Base-by-base conservation (phyloP, 139 green algal genomes). In the Chara braunii region DNA sequence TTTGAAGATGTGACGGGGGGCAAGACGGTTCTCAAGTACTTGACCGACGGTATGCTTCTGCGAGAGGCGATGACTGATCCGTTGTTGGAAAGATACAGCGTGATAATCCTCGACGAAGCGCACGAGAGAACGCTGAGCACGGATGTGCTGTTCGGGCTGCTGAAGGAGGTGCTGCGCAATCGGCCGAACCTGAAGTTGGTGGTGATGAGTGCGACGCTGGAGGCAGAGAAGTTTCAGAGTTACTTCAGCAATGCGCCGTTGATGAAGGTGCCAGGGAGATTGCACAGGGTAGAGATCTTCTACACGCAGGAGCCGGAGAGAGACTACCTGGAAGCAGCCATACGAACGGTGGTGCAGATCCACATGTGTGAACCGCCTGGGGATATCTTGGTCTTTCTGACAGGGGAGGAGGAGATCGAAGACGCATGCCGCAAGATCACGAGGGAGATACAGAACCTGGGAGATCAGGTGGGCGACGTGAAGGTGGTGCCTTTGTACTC, bases 381-480 rank as follows among this genome's bases (percentile, higher is more conserved):
- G 12, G 94, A 99, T 77, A 84, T 99, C 37, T 78, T 99, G 53
- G 64, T 99, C 48, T 99, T 99, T 78, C 80, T 99, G 29, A 99
- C 94, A 22, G 94, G 94, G 22, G 94, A 98, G 72, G 94, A 99
- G 81, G 94, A 99, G 78, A 99, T 99, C 60, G 94, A 99, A 81
- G 94, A 99, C 55, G 94, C 94, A 1, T 96, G 91, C 85, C 80
- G 83, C 31, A 95, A 95, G 73, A 88, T 96, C 28, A 75, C 28
- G 34, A 84, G 88, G 66, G 91, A 96, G 79, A 51, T 81, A 11
- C 3, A 65, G 53, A 75, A 81, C 33, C 48, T 83, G 37, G 74
- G 75, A 5, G 54, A 54, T 14, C 66, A 82, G 60, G 89, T 89
- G 8, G 93, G 93, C 1, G 86, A 85, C 1, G 61, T 95, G 55